Evolutionary conservation across 352 stramenopile genomes (phyloP).

Genomic region (Phytophthora ramorum): DNA sequence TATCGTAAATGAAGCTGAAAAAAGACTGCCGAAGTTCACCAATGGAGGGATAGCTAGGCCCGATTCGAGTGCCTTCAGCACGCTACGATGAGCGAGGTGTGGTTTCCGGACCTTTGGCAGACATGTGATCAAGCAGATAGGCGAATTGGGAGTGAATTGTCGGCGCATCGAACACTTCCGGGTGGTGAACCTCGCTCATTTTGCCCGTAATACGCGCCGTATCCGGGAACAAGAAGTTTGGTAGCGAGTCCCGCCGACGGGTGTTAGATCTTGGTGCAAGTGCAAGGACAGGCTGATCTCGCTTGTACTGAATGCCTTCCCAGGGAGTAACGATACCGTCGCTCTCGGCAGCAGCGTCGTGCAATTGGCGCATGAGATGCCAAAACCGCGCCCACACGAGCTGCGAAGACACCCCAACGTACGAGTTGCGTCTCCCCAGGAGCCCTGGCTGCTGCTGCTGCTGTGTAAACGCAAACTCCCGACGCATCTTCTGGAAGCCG

Average conservation of each 20-base stretch:
- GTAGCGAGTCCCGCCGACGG: constrained; percentile 57
- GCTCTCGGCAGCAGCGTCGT: constrained; percentile 72
- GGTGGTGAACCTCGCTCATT: constrained; percentile 48
- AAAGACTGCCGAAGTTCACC: no score
- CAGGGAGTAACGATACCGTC: constrained; percentile 68
- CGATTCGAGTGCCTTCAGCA: background rate
- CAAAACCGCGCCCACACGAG: constrained; percentile 82
- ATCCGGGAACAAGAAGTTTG: constrained; percentile 77
- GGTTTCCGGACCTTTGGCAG: constrained; percentile 17
- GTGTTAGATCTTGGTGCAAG: constrained; percentile 51
- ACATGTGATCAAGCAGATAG: constrained; percentile 30
- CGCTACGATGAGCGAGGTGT: background rate
- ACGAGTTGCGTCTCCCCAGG: constrained; percentile 26
- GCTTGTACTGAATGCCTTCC: constrained; percentile 43
- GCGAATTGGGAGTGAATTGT: constrained; percentile 62
- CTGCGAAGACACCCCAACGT: constrained; percentile 57
- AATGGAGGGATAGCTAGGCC: no score
- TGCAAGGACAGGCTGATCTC: constrained; percentile 38
- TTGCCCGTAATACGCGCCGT: constrained; percentile 65
- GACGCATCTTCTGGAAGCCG: constrained; percentile 80
- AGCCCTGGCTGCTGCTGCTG: constrained; percentile 22
- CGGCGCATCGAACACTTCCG: constrained; percentile 63
- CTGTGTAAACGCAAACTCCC: constrained; percentile 40
- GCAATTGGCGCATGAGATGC: constrained; percentile 83
- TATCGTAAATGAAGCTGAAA: no score